Conservation (phyloP, 768 basidiomycete genomes). For the Mycena alexandri region DNA sequence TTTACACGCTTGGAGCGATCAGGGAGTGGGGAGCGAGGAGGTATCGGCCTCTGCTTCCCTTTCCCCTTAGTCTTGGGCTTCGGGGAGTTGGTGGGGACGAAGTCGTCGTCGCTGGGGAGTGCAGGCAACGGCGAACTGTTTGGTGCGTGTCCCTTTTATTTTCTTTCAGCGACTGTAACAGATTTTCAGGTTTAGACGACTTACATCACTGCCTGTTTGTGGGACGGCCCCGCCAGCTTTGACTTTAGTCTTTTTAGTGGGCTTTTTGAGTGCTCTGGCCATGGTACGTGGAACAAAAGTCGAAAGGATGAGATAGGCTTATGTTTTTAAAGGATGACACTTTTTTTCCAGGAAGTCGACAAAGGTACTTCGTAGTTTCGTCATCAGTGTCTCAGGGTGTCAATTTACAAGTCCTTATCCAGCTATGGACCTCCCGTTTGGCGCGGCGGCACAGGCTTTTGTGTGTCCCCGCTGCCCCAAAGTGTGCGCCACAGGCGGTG, state of each 20-base stretch:
- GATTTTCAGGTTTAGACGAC: background rate
- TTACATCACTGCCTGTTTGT: background rate
- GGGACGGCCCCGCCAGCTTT: background rate
- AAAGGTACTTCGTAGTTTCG: background rate
- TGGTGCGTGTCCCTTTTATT: conserved; percentile 3
- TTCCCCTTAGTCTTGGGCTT: background rate
- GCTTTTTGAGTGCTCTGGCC: too few relatives aligned
- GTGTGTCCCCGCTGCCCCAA: conserved; percentile 4
- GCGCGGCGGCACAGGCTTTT: background rate
- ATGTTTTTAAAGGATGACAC: too few relatives aligned
- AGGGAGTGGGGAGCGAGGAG: too few relatives aligned
- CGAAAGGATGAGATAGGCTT: too few relatives aligned
- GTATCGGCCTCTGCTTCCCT: too few relatives aligned
- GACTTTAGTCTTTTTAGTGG: too few relatives aligned
- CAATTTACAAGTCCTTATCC: too few relatives aligned
- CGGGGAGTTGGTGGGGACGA: background rate
- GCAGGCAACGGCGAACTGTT: conserved; percentile 3
- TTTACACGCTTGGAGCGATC: background rate
- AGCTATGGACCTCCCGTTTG: background rate
- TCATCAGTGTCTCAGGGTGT: background rate
- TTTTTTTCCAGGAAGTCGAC: too few relatives aligned
- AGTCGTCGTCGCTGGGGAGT: background rate
- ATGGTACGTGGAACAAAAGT: too few relatives aligned
- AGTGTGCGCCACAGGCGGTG: background rate
- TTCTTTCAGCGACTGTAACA: background rate